These are phyloP conservation scores for Pezicula radicicola DNA, from an alignment of 2,329 filamentous ascomycete species.

Conservation along the genomic window DNA sequence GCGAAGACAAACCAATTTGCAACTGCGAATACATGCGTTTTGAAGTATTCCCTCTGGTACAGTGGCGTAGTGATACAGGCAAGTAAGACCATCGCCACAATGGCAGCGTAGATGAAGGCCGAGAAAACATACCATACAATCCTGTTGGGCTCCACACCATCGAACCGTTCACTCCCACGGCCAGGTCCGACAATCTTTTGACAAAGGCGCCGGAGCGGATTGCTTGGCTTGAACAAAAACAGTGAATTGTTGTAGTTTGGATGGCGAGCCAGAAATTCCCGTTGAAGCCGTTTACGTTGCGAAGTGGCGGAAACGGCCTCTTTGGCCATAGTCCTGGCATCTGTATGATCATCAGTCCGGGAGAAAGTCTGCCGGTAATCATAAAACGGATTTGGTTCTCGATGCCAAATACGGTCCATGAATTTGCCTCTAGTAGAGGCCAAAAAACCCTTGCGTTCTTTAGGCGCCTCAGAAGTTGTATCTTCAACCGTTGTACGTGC, in stretches of 20 bases:
- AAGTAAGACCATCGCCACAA: constrained; percentile 96
- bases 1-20: constrained; percentile 94
- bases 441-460: constrained; percentile 54
- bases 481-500: constrained; percentile 13
- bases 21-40: constrained; percentile 53
- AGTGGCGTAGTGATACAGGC: constrained; percentile 93
- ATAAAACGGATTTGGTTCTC: constrained; percentile 94
- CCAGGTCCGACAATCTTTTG: constrained; percentile 90
- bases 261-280: constrained; percentile 83
- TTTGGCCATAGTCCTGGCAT: constrained; percentile 83
- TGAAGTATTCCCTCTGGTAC: constrained; percentile 86
- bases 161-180: constrained; percentile 79
- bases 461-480: constrained; percentile 21
- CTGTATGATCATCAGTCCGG: constrained; percentile 71
- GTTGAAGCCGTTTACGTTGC: constrained; percentile 79
- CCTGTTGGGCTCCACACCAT: constrained; percentile 86
- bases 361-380: constrained; percentile 67
- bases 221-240: constrained; percentile 78
- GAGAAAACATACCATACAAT: constrained; percentile 92
- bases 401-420: constrained; percentile 51
- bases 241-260: constrained; percentile 91
- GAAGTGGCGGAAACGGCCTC: constrained; percentile 84
- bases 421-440: constrained; percentile 61
- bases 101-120: constrained; percentile 87
- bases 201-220: constrained; percentile 77